These are phyloP conservation scores for Suillus fuscotomentosus DNA, from an alignment of 768 basidiomycete genomes.

Conservation along the genomic window DNA sequence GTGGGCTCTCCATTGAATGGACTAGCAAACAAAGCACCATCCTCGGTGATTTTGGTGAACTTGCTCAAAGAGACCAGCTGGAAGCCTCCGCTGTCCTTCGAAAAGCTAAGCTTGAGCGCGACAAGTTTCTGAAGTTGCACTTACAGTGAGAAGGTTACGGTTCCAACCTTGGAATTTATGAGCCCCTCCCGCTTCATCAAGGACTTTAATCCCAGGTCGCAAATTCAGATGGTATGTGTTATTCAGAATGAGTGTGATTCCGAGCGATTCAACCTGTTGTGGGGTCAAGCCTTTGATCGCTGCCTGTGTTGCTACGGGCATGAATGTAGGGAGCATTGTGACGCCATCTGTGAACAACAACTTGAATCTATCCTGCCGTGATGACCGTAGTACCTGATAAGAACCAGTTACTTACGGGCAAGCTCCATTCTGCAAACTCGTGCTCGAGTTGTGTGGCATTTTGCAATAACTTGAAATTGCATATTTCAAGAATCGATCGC, in stretches of 20 bases:
- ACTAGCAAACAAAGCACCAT: conserved; percentile 82
- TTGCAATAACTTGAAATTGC: conserved; percentile 82
- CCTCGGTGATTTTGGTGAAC: conserved; percentile 84
- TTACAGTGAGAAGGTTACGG: conserved; percentile 79
- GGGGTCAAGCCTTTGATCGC: conserved; percentile 90
- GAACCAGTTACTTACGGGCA: conserved; percentile 50
- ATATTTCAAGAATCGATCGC: conserved; percentile 34
- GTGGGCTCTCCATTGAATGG: conserved; percentile 87
- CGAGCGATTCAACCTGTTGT: conserved; percentile 79
- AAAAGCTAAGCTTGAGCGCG: neutral
- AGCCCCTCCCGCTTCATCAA: conserved; percentile 79
- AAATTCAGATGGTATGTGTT: conserved; percentile 90
- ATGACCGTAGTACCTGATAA: conserved; percentile 5
- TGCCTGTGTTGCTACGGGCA: conserved; percentile 92
- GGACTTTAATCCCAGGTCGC: conserved; percentile 74
- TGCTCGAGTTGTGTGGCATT: conserved; percentile 78
- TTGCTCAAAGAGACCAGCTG: conserved; percentile 84
- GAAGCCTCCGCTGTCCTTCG: conserved; percentile 86
- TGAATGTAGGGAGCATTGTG: conserved; percentile 86
- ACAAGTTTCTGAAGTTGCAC: conserved; percentile 17
- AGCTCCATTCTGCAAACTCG: conserved; percentile 85
- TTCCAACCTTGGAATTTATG: conserved; percentile 90
- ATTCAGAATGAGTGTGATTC: conserved; percentile 81
- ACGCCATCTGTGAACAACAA: conserved; percentile 54
- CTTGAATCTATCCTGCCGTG: conserved; percentile 2